These are phyloP conservation scores for Zelonia costaricensis DNA, from an alignment of 208 protist species.

Conservation along the genomic window DNA sequence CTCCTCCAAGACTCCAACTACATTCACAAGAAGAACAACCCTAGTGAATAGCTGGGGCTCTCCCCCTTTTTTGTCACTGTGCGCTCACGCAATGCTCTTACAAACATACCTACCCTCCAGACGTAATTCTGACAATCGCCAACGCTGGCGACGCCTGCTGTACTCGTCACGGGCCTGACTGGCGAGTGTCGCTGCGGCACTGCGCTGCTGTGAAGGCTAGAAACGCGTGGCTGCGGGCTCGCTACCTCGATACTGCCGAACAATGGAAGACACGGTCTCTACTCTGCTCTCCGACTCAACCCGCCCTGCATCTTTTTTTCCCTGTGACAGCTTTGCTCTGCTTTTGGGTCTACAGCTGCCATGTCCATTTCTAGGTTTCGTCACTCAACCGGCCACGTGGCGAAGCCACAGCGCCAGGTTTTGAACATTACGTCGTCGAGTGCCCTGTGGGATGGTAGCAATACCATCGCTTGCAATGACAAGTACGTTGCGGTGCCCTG, in stretches of 20 bases:
- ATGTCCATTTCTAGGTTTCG: conserved; percentile 74
- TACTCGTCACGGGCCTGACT: too few relatives aligned
- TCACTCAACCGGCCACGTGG: conserved; percentile 44
- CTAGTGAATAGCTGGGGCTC: conserved; percentile 10
- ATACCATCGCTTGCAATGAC: conserved; percentile 69
- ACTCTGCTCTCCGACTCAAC: too few relatives aligned
- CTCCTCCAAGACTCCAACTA: conserved; percentile 78
- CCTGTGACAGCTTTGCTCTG: neutral
- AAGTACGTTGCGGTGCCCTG: conserved; percentile 70
- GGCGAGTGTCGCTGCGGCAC: too few relatives aligned
- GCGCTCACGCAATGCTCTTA: conserved; percentile 5
- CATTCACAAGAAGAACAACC: conserved; percentile 68
- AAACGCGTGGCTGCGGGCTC: too few relatives aligned
- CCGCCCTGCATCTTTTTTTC: neutral
- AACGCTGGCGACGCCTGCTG: too few relatives aligned
- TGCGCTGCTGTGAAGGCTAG: too few relatives aligned
- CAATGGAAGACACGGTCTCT: too few relatives aligned
- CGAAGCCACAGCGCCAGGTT: conserved; percentile 43
- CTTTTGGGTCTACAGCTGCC: neutral
- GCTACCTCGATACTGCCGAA: too few relatives aligned
- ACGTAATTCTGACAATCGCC: neutral
- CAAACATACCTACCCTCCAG: neutral
- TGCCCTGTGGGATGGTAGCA: conserved; percentile 70
- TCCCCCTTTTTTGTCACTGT: conserved; percentile 18
- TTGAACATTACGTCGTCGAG: conserved; percentile 31